Evolutionary conservation across 208 protist species (phyloP), one percentile per base, ranked within the genome.

Genomic region (Leishmania lainsoni): DNA sequence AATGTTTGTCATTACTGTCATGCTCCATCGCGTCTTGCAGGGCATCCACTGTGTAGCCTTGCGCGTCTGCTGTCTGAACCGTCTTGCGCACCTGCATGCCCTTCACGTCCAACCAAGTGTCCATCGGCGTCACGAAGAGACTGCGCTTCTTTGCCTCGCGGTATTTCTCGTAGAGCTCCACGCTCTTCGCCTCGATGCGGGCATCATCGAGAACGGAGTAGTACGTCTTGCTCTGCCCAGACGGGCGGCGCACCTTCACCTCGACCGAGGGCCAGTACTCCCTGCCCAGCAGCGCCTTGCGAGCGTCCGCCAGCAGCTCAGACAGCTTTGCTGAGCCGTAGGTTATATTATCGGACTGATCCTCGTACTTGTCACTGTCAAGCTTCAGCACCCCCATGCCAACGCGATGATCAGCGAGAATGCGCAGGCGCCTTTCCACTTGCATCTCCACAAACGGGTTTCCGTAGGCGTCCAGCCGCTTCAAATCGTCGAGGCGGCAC

Each of bases 201-300:
- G 95, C 92, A 70, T 93, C 87, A 83, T 98, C 95, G 35, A 98
- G 89, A 29, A 92, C 86, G 29, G 92, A 96, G 88, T 98, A 96
- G 81, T 96, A 91, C 32, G 91, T 85, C 85, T 98, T 92, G 80
- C 90, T 96, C 83, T 96, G 95, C 17, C 95, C 95, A 79, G 89
- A 95, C 17, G 92, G 92, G 5, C 85, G 86, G 20, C 95, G 93
- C 77, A 98, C 95, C 86, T 98, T 98, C 49, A 98, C 88, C 87
- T 98, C 95, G 17, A 98, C 95, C 4, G 93, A 92, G 22, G 95
- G 95, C 90, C 91, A 95, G 85, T 98, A 98, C 89, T 98, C 93
- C 42, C 83, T 80, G 9, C 95, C 95, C 14, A 98, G 83, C 78
- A 95, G 92, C 65, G 95, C 92, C 89, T 98, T 98, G 59, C 93